A percentile compares a stretch with the other conserved stretches of the same genome.
Evolutionary conservation across 73 alveolate species (phyloP).

Genomic region (Tetrahymena borealis): DNA sequence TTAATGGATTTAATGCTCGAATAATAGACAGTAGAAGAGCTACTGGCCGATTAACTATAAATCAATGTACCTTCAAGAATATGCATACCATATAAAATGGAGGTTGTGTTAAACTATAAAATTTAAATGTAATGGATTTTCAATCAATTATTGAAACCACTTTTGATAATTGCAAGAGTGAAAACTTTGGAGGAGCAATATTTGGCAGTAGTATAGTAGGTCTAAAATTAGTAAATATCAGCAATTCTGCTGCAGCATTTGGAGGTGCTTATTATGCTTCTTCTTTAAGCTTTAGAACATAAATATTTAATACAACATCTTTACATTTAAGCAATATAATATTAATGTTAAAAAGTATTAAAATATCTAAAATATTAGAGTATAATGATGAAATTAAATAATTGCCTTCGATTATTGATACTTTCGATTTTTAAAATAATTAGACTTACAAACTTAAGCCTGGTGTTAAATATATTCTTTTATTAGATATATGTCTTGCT

Average conservation of each 20-base stretch:
- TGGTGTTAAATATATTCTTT: neutral
- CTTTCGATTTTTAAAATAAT: neutral
- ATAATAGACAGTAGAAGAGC: neutral
- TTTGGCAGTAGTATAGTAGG: neutral
- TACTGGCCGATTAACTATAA: neutral
- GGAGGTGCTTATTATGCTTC: neutral
- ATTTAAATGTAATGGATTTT: neutral
- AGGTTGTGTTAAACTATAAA: neutral
- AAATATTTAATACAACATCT: neutral
- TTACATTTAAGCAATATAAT: neutral
- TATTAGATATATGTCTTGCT: neutral
- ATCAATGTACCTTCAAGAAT: neutral
- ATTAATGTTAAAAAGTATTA: neutral
- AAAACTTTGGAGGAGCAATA: neutral
- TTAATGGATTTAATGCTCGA: neutral
- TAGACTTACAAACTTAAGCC: neutral
- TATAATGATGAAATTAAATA: neutral
- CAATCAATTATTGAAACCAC: neutral
- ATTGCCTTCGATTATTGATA: neutral
- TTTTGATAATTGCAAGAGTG: neutral
- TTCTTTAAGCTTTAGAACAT: neutral
- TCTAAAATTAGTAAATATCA: neutral
- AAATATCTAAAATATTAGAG: neutral
- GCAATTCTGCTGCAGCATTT: neutral
- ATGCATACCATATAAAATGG: neutral